phyloP scores from a whole-genome alignment of 2,329 filamentous ascomycete genomes.

The Xylaria multiplex region DNA sequence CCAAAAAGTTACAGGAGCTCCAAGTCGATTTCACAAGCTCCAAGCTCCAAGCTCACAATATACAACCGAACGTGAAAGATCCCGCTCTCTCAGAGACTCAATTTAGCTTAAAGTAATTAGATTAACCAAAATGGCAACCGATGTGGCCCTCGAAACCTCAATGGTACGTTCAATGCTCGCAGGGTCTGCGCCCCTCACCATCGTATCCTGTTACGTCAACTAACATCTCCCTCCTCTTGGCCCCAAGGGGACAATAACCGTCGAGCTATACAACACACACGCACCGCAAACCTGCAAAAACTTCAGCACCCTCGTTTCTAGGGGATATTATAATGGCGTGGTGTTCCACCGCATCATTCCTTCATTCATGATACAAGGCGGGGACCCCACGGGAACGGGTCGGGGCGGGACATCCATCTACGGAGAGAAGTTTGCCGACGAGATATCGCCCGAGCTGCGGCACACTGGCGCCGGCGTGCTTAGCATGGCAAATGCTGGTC shows the following conservation, averaged over 20 bases:
- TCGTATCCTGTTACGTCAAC: conserved; percentile 13
- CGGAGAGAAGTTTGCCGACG: conserved; percentile 93
- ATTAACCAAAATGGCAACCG: conserved; percentile 72
- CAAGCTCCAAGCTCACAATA: conserved; percentile 26
- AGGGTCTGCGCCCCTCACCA: conserved; percentile 8
- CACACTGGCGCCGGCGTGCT: conserved; percentile 95
- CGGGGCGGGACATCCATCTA: conserved; percentile 90
- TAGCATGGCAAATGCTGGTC: conserved; percentile 95
- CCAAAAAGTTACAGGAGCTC: conserved; percentile 30
- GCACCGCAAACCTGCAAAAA: conserved; percentile 91
- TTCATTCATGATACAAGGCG: conserved; percentile 95
- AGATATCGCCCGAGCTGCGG: conserved; percentile 80
- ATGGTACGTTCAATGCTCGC: conserved; percentile 67
- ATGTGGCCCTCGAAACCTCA: conserved; percentile 83
- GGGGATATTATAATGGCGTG: conserved; percentile 88
- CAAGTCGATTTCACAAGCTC: conserved; percentile 5
- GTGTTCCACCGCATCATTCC: conserved; percentile 95
- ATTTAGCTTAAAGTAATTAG: not conserved
- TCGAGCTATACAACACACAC: conserved; percentile 91
- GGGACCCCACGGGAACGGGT: conserved; percentile 93
- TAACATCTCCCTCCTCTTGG: not conserved
- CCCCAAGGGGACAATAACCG: conserved; percentile 78
- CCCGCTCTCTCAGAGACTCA: not conserved
- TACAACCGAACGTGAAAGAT: not conserved
- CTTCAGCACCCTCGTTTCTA: conserved; percentile 80